These are phyloP conservation scores for Sistotremastrum niveocremeum DNA, from an alignment of 768 basidiomycete genomes.

Conservation along the genomic window DNA sequence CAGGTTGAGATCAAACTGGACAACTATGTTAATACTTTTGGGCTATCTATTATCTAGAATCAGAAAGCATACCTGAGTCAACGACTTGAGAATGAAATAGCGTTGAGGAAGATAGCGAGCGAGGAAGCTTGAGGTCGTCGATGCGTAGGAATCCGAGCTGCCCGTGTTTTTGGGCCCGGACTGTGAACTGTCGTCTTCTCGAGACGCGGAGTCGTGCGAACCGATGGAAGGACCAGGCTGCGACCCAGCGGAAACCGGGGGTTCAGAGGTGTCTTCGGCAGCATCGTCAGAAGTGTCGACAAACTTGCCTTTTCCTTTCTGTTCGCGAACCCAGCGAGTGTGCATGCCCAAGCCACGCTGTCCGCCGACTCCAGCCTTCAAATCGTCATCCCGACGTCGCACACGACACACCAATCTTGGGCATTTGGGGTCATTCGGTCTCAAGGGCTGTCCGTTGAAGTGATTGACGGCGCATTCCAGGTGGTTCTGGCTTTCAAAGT, in stretches of 20 bases:
- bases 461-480: slow-evolving; percentile 52
- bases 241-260: neutral
- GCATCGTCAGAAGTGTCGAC: neutral
- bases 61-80: slow-evolving; percentile 47
- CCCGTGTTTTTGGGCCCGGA: slow-evolving; percentile 25
- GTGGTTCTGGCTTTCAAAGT: slow-evolving; percentile 54
- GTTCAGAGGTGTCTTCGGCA: neutral
- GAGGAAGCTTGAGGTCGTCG: slow-evolving; percentile 76
- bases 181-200: too few relatives aligned
- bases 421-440: slow-evolving; percentile 59
- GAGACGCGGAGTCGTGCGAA: neutral
- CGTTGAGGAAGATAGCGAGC: slow-evolving; percentile 66
- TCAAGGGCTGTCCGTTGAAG: slow-evolving; percentile 61
- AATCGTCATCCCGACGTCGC: slow-evolving; percentile 68
- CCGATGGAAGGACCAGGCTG: neutral
- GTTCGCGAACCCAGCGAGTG: slow-evolving; percentile 61
- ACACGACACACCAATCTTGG: slow-evolving; percentile 73
- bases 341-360: slow-evolving; percentile 85
- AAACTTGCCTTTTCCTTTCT: slow-evolving; percentile 23
- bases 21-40: slow-evolving; percentile 3
- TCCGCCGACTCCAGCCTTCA: slow-evolving; percentile 81
- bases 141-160: slow-evolving; percentile 59
- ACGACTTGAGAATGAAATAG: slow-evolving; percentile 87
- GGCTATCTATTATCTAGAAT: neutral
- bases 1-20: slow-evolving; percentile 61